Evolutionary conservation across 2,329 filamentous ascomycete species (phyloP).

Genomic region (Stagonosporopsis tanaceti): DNA sequence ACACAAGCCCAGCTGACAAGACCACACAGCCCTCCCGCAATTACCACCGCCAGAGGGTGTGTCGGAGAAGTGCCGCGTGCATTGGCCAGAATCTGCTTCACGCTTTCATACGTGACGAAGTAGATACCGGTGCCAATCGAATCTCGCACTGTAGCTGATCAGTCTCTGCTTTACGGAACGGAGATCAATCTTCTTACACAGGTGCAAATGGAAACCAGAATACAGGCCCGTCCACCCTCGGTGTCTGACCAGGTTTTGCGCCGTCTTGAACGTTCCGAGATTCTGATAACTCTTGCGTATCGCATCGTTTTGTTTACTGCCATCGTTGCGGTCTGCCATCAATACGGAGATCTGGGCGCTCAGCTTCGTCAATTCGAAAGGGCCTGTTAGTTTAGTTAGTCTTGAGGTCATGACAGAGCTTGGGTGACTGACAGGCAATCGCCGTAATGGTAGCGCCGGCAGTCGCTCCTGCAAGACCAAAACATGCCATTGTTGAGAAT

Average conservation of each 20-base stretch:
- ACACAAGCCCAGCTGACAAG: conserved; percentile 85
- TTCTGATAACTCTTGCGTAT: conserved; percentile 71
- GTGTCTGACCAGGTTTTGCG: conserved; percentile 78
- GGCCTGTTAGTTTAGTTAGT: conserved; percentile 58
- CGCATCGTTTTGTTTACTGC: conserved; percentile 46
- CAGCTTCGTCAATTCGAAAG: conserved; percentile 89
- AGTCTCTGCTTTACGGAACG: conserved; percentile 12
- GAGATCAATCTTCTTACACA: conserved; percentile 63
- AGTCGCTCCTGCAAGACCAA: conserved; percentile 78
- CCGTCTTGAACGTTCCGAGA: conserved; percentile 78
- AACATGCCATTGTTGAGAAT: conserved; percentile 76
- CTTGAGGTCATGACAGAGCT: neutral
- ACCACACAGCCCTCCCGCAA: conserved; percentile 81
- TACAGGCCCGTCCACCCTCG: conserved; percentile 78
- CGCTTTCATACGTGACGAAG: conserved; percentile 88
- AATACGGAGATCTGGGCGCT: conserved; percentile 85
- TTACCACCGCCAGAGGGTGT: conserved; percentile 78
- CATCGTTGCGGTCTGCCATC: conserved; percentile 69
- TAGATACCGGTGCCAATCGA: conserved; percentile 85
- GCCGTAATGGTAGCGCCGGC: conserved; percentile 81
- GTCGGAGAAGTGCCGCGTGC: conserved; percentile 77
- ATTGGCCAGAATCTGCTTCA: conserved; percentile 81
- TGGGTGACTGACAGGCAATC: conserved; percentile 69
- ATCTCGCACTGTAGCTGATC: conserved; percentile 70
- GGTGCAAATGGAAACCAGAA: conserved; percentile 79